phyloP scores from a whole-genome alignment of 768 basidiomycete species.

The Sarcomyxa edulis region DNA sequence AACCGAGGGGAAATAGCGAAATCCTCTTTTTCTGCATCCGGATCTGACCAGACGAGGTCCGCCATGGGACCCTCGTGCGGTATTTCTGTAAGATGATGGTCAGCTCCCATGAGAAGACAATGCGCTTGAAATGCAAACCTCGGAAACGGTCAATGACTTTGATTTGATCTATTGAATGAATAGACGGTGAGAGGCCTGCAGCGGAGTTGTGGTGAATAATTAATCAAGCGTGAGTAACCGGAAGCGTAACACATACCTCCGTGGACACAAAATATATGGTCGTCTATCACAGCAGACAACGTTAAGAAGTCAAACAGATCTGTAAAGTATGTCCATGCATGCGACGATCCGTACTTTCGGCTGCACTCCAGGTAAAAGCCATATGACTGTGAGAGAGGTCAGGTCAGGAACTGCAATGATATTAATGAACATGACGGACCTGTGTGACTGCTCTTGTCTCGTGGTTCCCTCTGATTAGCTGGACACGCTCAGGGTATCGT shows the following conservation, averaged over 20 bases:
- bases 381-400: conserved; percentile 64
- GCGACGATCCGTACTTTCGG: conserved; percentile 91
- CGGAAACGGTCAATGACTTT: conserved; percentile 98
- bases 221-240: not conserved
- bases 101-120: conserved; percentile 16
- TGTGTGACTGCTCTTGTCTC: conserved; percentile 98
- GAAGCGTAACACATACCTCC: conserved; percentile 79
- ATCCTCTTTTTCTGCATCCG: conserved; percentile 98
- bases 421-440: conserved; percentile 44
- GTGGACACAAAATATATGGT: conserved; percentile 98
- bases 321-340: conserved; percentile 99
- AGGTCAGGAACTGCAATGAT: conserved; percentile 8
- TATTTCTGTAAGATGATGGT: conserved; percentile 64
- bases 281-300: conserved; percentile 95
- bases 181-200: conserved; percentile 90
- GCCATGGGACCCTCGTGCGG: conserved; percentile 99
- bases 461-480: conserved; percentile 96
- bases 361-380: conserved; percentile 99
- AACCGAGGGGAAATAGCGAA: conserved; percentile 98
- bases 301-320: conserved; percentile 99
- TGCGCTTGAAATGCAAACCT: conserved; percentile 42
- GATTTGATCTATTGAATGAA: conserved; percentile 99
- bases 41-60: conserved; percentile 99
- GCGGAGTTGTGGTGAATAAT: not conserved
- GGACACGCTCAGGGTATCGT: conserved; percentile 93